Conservation (phyloP, 2,329 filamentous ascomycete genomes). For the Exophiala aquamarina region DNA sequence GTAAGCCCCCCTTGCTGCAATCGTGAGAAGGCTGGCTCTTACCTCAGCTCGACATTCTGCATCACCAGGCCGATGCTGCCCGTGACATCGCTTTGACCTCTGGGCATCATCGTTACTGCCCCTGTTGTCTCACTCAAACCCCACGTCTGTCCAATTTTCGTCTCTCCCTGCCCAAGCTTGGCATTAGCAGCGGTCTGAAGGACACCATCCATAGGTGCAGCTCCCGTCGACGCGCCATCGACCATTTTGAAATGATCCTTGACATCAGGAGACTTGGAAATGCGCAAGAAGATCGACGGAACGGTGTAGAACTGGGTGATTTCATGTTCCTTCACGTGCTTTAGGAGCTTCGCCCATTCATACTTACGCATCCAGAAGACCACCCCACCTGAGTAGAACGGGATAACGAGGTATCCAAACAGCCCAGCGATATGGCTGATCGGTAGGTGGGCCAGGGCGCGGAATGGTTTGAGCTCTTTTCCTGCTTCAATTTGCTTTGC, state of each 20-base stretch:
- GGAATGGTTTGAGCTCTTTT: constrained; percentile 32
- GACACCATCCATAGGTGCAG: constrained; percentile 57
- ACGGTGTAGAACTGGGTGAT: constrained; percentile 60
- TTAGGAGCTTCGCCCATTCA: constrained; percentile 56
- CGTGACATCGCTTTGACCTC: constrained; percentile 42
- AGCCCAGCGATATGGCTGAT: constrained; percentile 50
- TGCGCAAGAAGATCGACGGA: constrained; percentile 60
- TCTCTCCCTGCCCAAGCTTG: constrained; percentile 47
- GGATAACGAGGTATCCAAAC: constrained; percentile 48
- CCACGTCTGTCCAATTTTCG: constrained; percentile 55
- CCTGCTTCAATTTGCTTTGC: constrained; percentile 32
- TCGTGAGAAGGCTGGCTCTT: neutral
- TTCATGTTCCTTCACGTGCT: constrained; percentile 50
- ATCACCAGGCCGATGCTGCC: constrained; percentile 44
- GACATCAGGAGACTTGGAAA: constrained; percentile 58
- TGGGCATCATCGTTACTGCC: constrained; percentile 47
- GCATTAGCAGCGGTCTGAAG: constrained; percentile 52
- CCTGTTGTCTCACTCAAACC: constrained; percentile 57
- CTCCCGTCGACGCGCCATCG: constrained; percentile 51
- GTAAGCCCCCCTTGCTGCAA: neutral
- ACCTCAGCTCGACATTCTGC: constrained; percentile 35
- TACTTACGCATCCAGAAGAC: constrained; percentile 66
- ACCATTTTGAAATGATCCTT: constrained; percentile 57
- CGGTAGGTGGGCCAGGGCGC: constrained; percentile 48
- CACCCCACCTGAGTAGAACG: constrained; percentile 46